Base-by-base conservation (phyloP, 176 grass and related monocot genomes). In the Urochloa ruziziensis region DNA sequence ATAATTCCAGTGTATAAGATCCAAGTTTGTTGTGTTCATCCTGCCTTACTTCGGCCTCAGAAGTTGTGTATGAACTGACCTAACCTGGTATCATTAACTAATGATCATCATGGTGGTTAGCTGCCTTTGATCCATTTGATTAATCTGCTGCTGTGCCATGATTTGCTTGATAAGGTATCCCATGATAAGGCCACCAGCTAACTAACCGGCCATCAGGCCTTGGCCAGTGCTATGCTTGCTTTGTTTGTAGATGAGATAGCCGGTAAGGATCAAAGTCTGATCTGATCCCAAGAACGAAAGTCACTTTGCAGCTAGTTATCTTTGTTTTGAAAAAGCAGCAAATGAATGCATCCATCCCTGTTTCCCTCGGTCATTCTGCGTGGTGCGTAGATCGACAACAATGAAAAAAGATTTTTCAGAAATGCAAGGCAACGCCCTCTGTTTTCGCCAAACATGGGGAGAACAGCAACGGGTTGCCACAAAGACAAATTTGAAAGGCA, bases 1-100 rank as follows among this genome's bases (percentile, higher is more conserved):
- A 85, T 75, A 83, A 62, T 80, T 29, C 67, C 74, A 78, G 67
- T 87, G 51, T 80, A 80, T 54, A 85, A 83, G 67, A 34, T 72
- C 79, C 21, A 86, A 64, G 73, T 64, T 59, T 47, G 79, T 49
- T 73, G 88, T 73, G 83, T 78, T 83, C 63, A 33, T 69, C 16
- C 52, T 67, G 65, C 12, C 1, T 51, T 82, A 57, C 79, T 77
- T 78, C 79, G 74, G 74, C 89, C 72, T 78, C 3, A 60, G 5
- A 36, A 52, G 59, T 34, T 67, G 29, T 73, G 44, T 81, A 77
- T 73, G 66, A 79, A 87, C 84, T 75, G 60, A 87, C 67, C 66
- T 57, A 30, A 78, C 77, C 64, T 49, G 11, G 4, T 16, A 49
- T 83, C 84, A 90, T 87, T 80, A 83, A 83, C 80, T 30, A 83